phyloP scores from a whole-genome alignment of 176 grass and related monocot genomes.

The Musa beccarii region DNA sequence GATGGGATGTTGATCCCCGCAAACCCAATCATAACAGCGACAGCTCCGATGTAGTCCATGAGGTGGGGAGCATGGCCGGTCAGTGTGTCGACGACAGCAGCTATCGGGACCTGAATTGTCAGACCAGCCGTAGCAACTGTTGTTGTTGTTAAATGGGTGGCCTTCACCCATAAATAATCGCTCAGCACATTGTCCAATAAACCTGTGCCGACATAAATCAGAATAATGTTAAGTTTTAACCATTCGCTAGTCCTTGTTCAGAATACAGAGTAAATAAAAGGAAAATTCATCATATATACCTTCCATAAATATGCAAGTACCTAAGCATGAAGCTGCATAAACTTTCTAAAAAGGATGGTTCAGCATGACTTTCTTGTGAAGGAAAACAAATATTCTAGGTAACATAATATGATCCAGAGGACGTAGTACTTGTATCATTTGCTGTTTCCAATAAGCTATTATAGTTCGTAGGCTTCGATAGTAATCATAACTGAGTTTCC shows the following conservation, averaged over 20 bases:
- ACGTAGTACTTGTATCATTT: background rate
- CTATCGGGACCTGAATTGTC: constrained; percentile 89
- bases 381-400: background rate
- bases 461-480: too few species aligned
- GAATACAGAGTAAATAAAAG: background rate
- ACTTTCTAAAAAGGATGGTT: background rate
- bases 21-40: constrained; percentile 76
- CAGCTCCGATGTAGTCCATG: constrained; percentile 59
- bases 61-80: constrained; percentile 70
- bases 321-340: background rate
- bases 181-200: constrained; percentile 95
- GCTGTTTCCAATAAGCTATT: too few species aligned
- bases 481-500: too few species aligned
- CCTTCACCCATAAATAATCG: constrained; percentile 93
- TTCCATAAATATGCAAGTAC: background rate
- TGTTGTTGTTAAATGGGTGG: constrained; percentile 80
- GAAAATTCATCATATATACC: background rate
- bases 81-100: constrained; percentile 68
- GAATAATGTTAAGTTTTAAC: background rate
- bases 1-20: constrained; percentile 72
- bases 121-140: constrained; percentile 93
- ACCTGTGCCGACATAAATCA: constrained; percentile 34
- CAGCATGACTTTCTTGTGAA: background rate
- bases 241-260: background rate
- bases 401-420: background rate